These are phyloP conservation scores for Candida pini DNA, from an alignment of 805 yeast genomes.

Conservation along the genomic window DNA sequence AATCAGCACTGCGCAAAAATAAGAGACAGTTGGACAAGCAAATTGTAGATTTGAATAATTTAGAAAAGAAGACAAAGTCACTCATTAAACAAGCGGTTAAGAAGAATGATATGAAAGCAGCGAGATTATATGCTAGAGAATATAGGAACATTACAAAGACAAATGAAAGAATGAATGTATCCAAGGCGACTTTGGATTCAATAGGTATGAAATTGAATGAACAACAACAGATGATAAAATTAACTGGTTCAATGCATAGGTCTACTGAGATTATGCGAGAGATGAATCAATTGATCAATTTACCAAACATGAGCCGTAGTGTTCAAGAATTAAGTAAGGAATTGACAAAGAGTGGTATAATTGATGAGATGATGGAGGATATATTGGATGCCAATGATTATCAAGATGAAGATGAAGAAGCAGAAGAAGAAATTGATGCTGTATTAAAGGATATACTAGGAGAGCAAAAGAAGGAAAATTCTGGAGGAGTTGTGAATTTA, in stretches of 20 bases:
- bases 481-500: conserved; percentile 6
- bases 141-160: conserved; percentile 68
- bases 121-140: conserved; percentile 78
- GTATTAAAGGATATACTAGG: conserved; percentile 44
- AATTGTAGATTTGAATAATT: conserved; percentile 48
- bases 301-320: conserved; percentile 76
- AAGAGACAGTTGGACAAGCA: conserved; percentile 81
- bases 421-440: conserved; percentile 56
- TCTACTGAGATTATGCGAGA: conserved; percentile 84
- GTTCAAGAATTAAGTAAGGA: conserved; percentile 87
- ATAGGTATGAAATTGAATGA: conserved; percentile 87
- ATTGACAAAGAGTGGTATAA: conserved; percentile 77
- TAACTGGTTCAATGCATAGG: conserved; percentile 74
- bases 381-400: conserved; percentile 67
- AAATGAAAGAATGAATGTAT: conserved; percentile 63
- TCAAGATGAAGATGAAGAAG: conserved; percentile 59
- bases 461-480: conserved; percentile 31
- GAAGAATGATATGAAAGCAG: conserved; percentile 69
- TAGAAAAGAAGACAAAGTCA: conserved; percentile 71
- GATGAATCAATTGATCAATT: conserved; percentile 67
- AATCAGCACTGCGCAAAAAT: conserved; percentile 74
- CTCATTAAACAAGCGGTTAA: conserved; percentile 71
- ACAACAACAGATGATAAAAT: conserved; percentile 77
- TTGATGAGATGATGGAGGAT: conserved; percentile 94
- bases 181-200: conserved; percentile 81